Percentiles rank a stretch among this genome's conserved stretches.
Conservation (phyloP, 108 stramenopile genomes). For the Fistulifera pelliculosa region DNA sequence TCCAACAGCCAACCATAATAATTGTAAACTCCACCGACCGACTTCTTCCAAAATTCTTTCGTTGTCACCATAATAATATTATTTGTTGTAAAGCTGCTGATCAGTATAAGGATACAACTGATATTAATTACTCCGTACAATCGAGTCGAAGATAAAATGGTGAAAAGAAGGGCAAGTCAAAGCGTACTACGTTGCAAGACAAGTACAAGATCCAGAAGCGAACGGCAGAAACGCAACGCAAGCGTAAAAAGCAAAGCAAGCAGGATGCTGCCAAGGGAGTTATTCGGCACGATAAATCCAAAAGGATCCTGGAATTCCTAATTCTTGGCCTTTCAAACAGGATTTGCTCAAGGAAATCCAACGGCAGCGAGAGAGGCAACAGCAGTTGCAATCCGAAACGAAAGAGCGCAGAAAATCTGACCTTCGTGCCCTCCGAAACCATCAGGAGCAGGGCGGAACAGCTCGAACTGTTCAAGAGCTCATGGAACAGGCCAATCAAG, state of each 20-base stretch:
- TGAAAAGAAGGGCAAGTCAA: slow-evolving; percentile 98
- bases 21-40: too few relatives aligned
- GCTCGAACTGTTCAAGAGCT: slow-evolving; percentile 40
- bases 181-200: slow-evolving; percentile 93
- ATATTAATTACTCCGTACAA: too few relatives aligned
- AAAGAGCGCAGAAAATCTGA: slow-evolving; percentile 57
- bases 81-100: too few relatives aligned
- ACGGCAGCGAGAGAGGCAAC: slow-evolving; percentile 65
- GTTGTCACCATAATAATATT: too few relatives aligned
- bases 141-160: too few relatives aligned
- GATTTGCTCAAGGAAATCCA: slow-evolving; percentile 85
- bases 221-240: slow-evolving; percentile 90
- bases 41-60: too few relatives aligned
- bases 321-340: slow-evolving; percentile 98
- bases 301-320: slow-evolving; percentile 98
- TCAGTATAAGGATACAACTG: too few relatives aligned
- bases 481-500: slow-evolving; percentile 39
- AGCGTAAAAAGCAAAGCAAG: slow-evolving; percentile 84
- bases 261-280: slow-evolving; percentile 64
- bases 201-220: slow-evolving; percentile 94
- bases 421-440: slow-evolving; percentile 25
- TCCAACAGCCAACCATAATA: too few relatives aligned
- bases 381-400: slow-evolving; percentile 54
- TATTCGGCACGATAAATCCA: slow-evolving; percentile 43
- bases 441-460: slow-evolving; percentile 38